Conservation (phyloP, 768 basidiomycete species). For the Kwoniella shandongensis region DNA sequence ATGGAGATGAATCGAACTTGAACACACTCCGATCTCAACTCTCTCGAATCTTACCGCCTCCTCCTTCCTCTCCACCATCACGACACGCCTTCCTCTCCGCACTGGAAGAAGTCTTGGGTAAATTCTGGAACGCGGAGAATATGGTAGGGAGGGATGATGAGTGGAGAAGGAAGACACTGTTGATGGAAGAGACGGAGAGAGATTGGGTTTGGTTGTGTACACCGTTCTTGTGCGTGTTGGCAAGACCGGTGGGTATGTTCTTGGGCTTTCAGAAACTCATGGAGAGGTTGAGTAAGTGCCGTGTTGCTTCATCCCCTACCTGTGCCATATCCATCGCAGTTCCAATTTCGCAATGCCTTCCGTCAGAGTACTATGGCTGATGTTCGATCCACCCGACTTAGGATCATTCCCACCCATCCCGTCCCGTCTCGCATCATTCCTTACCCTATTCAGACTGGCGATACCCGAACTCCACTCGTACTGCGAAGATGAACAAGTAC, state of each 20-base stretch:
- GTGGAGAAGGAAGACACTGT: conserved; percentile 3
- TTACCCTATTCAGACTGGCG: conserved; percentile 41
- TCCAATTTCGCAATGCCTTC: too few species aligned
- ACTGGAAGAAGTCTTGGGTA: conserved; percentile 43
- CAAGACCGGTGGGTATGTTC: conserved; percentile 36
- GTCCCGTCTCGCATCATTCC: conserved; percentile 35
- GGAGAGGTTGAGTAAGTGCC: conserved; percentile 36
- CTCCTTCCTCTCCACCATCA: conserved; percentile 34
- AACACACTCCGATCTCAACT: conserved; percentile 32
- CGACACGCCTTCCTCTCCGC: conserved; percentile 36
- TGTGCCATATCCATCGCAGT: too few species aligned
- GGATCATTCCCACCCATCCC: conserved; percentile 39
- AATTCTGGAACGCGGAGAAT: conserved; percentile 32
- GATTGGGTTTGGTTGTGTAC: conserved; percentile 45
- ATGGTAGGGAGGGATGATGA: conserved; percentile 24
- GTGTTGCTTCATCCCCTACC: too few species aligned
- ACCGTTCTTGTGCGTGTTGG: conserved; percentile 43
- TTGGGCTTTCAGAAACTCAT: conserved; percentile 43
- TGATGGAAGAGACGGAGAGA: conserved; percentile 17
- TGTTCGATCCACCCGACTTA: too few species aligned
- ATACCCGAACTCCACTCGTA: conserved; percentile 40
- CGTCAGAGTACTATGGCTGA: not conserved
- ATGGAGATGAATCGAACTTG: conserved; percentile 2
- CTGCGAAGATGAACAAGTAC: conserved; percentile 49
- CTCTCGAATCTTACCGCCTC: conserved; percentile 36